Conservation (phyloP, 1,284 basidiomycete genomes). For the Cryptococcus sp. region DNA sequence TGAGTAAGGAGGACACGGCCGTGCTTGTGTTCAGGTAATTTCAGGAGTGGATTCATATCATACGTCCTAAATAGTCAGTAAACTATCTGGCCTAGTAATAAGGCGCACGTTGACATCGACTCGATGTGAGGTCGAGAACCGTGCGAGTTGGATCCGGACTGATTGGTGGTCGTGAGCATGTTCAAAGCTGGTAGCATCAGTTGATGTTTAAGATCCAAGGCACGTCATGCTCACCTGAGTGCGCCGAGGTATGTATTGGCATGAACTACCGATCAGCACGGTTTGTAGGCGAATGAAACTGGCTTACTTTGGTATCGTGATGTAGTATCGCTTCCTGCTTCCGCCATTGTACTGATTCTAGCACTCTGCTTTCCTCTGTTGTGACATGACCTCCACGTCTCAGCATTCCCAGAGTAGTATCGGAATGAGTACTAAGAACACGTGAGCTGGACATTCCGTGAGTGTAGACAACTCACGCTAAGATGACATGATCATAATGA, state of each 20-base stretch:
- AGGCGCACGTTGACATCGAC: conserved; percentile 56
- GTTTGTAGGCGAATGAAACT: conserved; percentile 2
- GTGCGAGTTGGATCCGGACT: conserved; percentile 67
- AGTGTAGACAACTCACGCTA: conserved; percentile 53
- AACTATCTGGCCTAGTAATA: conserved; percentile 55
- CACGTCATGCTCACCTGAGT: conserved; percentile 53
- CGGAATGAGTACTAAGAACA: conserved; percentile 56
- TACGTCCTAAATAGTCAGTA: conserved; percentile 48
- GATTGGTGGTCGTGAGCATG: neutral
- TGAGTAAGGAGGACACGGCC: conserved; percentile 73
- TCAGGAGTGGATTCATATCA: conserved; percentile 75
- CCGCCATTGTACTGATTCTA: conserved; percentile 64
- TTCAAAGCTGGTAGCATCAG: neutral
- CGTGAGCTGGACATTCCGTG: neutral
- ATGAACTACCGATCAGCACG: conserved; percentile 54
- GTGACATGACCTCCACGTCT: conserved; percentile 55
- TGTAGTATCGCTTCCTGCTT: conserved; percentile 68
- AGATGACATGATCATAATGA: conserved; percentile 68
- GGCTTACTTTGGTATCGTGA: conserved; percentile 56
- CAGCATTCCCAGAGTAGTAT: conserved; percentile 61
- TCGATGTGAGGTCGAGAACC: conserved; percentile 50
- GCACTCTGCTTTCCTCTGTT: conserved; percentile 56
- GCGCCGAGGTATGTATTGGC: conserved; percentile 59
- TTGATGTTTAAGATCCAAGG: no score
- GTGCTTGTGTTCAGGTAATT: conserved; percentile 57